Evolutionary conservation across 306 rosid genomes (phyloP), one percentile per base, ranked within the genome.

Genomic region (Sechiopsis laciniata): DNA sequence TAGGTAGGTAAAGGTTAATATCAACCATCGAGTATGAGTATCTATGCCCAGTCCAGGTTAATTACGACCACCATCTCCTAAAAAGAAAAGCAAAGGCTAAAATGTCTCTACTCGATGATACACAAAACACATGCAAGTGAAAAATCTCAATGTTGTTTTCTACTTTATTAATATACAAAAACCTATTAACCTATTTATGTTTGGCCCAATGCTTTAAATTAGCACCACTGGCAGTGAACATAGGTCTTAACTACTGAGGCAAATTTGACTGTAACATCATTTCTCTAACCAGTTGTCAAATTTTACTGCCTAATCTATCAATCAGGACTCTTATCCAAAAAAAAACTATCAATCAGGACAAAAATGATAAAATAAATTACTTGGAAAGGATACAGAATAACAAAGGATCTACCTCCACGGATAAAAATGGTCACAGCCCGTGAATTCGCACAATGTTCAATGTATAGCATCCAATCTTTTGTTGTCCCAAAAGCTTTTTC

Each of bases 391-490:
- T 75, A 55, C 29, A 26, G 17, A 53, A 9, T 46, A 56, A 63
- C 77, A 61, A 55, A 15, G 61, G 26, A 7, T 50, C 35, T 17
- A 29, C 99, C 99, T 79, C 99, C 99, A 51, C 97, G 95, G 75
- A 89, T 87, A 73, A 91, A 95, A 55, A 95, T 78, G 50, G 96
- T 95, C 24, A 91, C 97, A 71, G 97, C 99, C 83, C 84, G 88
- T 65, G 99, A 95, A 78, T 95, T 95, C 53, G 99, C 99, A 88
- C 99, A 91, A 75, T 85, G 99, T 81, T 95, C 99, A 77, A 95
- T 88, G 88, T 91, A 91, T 74, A 95, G 71, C 97, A 95, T 95
- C 62, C 97, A 86, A 66, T 91, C 99, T 87, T 95, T 95, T 4
- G 99, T 95, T 55, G 97, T 95, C 50, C 99, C 97, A 83, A 95